Evolutionary conservation across 1,139 yeast genomes (phyloP).

Genomic region (Maudiozyma humilis): DNA sequence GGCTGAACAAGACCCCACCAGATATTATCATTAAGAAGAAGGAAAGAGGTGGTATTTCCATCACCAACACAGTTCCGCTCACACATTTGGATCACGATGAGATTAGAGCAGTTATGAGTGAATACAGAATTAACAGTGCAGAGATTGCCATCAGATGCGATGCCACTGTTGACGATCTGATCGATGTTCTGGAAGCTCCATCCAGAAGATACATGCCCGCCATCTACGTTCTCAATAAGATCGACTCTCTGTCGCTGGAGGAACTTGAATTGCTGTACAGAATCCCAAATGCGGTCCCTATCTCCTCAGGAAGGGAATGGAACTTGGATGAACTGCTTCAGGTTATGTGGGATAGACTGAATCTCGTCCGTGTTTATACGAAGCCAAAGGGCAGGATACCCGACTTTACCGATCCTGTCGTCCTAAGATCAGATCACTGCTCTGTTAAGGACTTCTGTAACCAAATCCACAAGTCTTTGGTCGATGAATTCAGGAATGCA

Average conservation of each 20-base stretch:
- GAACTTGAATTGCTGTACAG: slow-evolving; percentile 83
- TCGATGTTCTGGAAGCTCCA: slow-evolving; percentile 86
- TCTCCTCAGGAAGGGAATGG: slow-evolving; percentile 94
- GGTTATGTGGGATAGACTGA: slow-evolving; percentile 87
- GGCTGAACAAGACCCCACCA: slow-evolving; percentile 87
- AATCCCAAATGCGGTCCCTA: slow-evolving; percentile 95
- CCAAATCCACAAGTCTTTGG: slow-evolving; percentile 88
- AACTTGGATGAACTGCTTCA: slow-evolving; percentile 89
- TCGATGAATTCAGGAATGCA: slow-evolving; percentile 87
- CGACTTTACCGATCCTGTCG: slow-evolving; percentile 92
- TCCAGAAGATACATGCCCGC: slow-evolving; percentile 93
- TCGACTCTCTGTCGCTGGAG: slow-evolving; percentile 87
- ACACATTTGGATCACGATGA: slow-evolving; percentile 89
- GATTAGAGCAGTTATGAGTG: slow-evolving; percentile 91
- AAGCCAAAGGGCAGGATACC: slow-evolving; percentile 94
- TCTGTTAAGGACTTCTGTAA: slow-evolving; percentile 94
- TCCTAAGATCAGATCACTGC: slow-evolving; percentile 69
- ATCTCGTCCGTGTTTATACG: slow-evolving; percentile 89
- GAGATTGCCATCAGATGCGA: slow-evolving; percentile 94
- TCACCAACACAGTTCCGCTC: slow-evolving; percentile 86
- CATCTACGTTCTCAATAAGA: slow-evolving; percentile 84
- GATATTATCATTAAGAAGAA: slow-evolving; percentile 84
- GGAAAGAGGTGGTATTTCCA: slow-evolving; percentile 91
- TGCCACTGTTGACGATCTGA: slow-evolving; percentile 92
- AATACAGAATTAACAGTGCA: slow-evolving; percentile 92